Evolutionary conservation across 2,329 filamentous ascomycete genomes (phyloP), one percentile per base, ranked within the genome.

Genomic region (Fusarium tuaranense): DNA sequence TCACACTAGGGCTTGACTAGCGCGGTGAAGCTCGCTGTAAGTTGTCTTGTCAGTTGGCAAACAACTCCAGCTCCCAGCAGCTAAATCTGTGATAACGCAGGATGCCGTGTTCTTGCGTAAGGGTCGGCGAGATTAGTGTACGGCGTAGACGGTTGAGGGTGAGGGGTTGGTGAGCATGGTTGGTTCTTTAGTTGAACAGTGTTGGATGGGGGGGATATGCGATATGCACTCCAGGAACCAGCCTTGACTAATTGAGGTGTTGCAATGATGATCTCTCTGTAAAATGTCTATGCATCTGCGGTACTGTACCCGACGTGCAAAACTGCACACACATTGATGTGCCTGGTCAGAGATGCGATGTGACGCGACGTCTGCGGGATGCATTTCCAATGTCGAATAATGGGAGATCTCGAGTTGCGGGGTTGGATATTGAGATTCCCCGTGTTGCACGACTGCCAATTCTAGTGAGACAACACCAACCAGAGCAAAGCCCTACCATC

Each of bases 1-100:
- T 79, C 77, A 79, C 75, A 75, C 69, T 70, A 68, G 41, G 64
- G 70, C 69, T 65, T 69, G 71, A 53, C 70, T 74, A 72, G 75
- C 41, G 55, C 60, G 57, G 65, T 73, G 69, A 68, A 32, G 62
- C 63, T 75, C 68, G 62, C 63, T 66, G 67, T 65, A 68, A 74
- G 66, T 53, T 68, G 51, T 60, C 55, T 27, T 69, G 68, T 69
- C 51, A 62, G 63, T 65, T 32, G 38, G 41, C 55, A 65, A 73
- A 41, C 64, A 69, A 65, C 71, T 73, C 53, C 58, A 55, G 64
- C 32, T 32, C 51, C 12, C 63, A 59, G 48, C 68, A 73, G 68
- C 70, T 74, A 51, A 36, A 74, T 75, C 63, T 67, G 65, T 64
- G 69, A 78, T 77, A 74, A 68, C 63, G 60, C 63, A 76, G 63